Conservation (phyloP, 1,139 yeast species). For the Taiozyma sp. region DNA sequence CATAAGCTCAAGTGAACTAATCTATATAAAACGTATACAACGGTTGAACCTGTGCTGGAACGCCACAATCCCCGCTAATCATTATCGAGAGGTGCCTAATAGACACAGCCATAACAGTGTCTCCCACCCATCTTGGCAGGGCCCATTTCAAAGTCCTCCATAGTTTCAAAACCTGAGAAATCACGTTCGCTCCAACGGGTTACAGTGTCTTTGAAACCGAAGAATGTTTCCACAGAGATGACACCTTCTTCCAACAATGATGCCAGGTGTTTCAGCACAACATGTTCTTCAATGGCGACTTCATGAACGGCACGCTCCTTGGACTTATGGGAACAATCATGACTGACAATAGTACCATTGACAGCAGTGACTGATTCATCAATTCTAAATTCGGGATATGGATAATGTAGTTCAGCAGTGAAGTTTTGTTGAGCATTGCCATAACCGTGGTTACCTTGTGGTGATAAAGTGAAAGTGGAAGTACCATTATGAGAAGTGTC, state of each 20-base stretch:
- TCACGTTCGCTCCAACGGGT: not conserved
- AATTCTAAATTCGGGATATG: slow-evolving; percentile 29
- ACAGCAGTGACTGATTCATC: slow-evolving; percentile 38
- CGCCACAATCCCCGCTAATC: too few species aligned
- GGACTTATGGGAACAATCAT: slow-evolving; percentile 1
- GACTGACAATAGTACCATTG: slow-evolving; percentile 28
- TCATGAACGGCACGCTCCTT: not conserved
- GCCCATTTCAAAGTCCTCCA: not conserved
- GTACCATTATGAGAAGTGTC: slow-evolving; percentile 39
- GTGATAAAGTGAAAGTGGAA: slow-evolving; percentile 39
- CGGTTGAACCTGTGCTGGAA: too few species aligned
- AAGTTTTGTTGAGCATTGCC: slow-evolving; percentile 38
- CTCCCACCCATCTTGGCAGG: not conserved
- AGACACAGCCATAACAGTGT: not conserved
- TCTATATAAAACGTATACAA: too few species aligned
- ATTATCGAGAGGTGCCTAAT: not conserved
- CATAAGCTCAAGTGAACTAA: too few species aligned
- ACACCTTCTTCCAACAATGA: not conserved
- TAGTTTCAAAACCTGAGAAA: not conserved
- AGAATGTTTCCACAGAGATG: not conserved
- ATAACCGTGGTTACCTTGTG: slow-evolving; percentile 46
- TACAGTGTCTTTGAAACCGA: not conserved
- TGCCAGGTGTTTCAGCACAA: not conserved
- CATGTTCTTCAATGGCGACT: not conserved
- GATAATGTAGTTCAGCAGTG: slow-evolving; percentile 24